Percentiles rank a stretch among this genome's conserved stretches.
phyloP scores from a whole-genome alignment of 176 grass and related monocot genomes.

The Oryza nivara region DNA sequence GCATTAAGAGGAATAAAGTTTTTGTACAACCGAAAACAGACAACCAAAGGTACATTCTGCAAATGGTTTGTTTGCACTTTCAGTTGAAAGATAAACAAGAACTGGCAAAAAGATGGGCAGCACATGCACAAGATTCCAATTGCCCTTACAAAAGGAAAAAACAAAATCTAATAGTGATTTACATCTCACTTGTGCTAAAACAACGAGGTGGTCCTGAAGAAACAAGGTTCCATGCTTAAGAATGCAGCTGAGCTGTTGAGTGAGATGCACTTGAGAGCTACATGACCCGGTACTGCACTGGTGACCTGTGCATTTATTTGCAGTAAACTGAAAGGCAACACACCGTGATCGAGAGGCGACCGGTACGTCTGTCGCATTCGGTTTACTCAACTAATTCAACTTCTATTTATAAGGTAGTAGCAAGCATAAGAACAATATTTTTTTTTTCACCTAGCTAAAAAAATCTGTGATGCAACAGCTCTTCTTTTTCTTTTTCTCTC shows the following conservation, averaged over 20 bases:
- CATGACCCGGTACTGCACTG: not conserved
- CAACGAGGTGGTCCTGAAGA: not conserved
- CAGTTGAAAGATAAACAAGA: not conserved
- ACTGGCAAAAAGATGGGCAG: not conserved
- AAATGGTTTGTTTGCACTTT: constrained; percentile 10
- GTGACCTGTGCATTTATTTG: not conserved
- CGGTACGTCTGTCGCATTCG: not conserved
- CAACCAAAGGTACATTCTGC: not conserved
- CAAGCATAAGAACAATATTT: too few species aligned
- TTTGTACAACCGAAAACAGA: not conserved
- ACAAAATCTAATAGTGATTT: not conserved
- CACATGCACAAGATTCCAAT: constrained; percentile 15
- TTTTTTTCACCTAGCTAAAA: too few species aligned
- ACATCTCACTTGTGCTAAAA: not conserved
- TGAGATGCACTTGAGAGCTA: not conserved
- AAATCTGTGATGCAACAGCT: not conserved
- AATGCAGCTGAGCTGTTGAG: constrained; percentile 1
- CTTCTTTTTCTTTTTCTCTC: not conserved
- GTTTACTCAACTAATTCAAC: too few species aligned
- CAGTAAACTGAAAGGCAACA: constrained; percentile 9
- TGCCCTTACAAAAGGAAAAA: too few species aligned
- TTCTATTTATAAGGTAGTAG: too few species aligned
- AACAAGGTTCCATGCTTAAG: not conserved
- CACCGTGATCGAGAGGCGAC: not conserved
- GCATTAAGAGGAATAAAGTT: too few species aligned